These are phyloP conservation scores for Mucor saturninus DNA, from an alignment of 371 early-diverging fungal genomes.

Conservation along the genomic window DNA sequence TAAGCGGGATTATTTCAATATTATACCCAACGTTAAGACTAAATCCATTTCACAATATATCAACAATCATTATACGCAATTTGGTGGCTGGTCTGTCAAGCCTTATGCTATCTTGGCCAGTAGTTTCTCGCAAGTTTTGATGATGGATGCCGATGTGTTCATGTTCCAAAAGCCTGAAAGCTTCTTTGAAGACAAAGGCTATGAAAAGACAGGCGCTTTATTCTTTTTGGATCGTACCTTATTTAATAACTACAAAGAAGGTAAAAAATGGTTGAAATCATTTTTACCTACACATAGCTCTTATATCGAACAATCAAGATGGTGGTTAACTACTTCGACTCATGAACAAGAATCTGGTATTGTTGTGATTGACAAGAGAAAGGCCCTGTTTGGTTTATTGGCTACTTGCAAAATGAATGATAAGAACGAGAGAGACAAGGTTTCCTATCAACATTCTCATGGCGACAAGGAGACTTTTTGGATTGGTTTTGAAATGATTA, in stretches of 20 bases:
- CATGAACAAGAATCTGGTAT: constrained; percentile 73
- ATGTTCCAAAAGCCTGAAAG: constrained; percentile 66
- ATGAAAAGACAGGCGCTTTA: constrained; percentile 59
- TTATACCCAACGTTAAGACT: constrained; percentile 49
- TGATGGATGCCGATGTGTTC: constrained; percentile 79
- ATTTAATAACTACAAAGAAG: constrained; percentile 39
- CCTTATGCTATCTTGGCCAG: constrained; percentile 72
- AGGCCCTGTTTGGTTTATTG: constrained; percentile 56
- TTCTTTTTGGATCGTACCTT: constrained; percentile 72
- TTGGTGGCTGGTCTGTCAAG: constrained; percentile 69
- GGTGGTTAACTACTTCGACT: constrained; percentile 47
- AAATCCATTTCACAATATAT: constrained; percentile 56
- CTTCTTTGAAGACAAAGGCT: constrained; percentile 63
- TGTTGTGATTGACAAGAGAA: constrained; percentile 63
- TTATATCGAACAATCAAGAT: constrained; percentile 45
- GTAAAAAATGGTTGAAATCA: constrained; percentile 50
- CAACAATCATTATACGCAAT: constrained; percentile 48
- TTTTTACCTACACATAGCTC: constrained; percentile 53
- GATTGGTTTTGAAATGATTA: constrained; percentile 64
- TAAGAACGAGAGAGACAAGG: constrained; percentile 47
- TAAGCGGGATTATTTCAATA: constrained; percentile 42
- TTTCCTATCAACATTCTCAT: constrained; percentile 52
- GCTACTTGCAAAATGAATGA: constrained; percentile 66
- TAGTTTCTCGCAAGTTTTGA: constrained; percentile 64
- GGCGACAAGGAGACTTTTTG: constrained; percentile 71